A percentile compares a stretch with the other conserved stretches of the same genome.
Evolutionary conservation across 306 rosid genomes (phyloP).

Genomic region (Quercus ilex): DNA sequence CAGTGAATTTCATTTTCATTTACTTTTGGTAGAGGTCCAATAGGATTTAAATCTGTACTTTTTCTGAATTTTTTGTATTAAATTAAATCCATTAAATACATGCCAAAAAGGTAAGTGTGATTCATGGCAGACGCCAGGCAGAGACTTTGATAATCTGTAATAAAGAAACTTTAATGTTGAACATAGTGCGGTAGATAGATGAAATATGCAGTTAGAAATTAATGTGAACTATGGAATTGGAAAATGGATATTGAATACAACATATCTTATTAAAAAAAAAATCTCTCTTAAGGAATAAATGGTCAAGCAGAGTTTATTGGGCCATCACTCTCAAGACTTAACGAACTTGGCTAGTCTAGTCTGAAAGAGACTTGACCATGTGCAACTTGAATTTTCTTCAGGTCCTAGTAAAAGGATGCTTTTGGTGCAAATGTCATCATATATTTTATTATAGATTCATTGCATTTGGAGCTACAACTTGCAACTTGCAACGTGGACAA

Average conservation of each 20-base stretch:
- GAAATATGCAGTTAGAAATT: slow-evolving; percentile 8
- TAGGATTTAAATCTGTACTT: too few relatives aligned
- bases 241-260: slow-evolving; percentile 21
- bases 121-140: not conserved
- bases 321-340: slow-evolving; percentile 14
- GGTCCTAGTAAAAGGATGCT: slow-evolving; percentile 2
- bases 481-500: too few relatives aligned
- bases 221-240: slow-evolving; percentile 20
- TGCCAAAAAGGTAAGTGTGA: too few relatives aligned
- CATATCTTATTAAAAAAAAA: too few relatives aligned
- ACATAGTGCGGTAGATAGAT: not conserved
- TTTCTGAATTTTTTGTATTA: too few relatives aligned
- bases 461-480: slow-evolving; percentile 23
- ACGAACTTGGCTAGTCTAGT: not conserved
- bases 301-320: slow-evolving; percentile 7
- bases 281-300: not conserved
- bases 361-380: slow-evolving; percentile 23
- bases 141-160: not conserved
- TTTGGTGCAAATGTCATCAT: slow-evolving; percentile 20
- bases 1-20: too few relatives aligned
- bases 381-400: slow-evolving; percentile 21
- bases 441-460: slow-evolving; percentile 15
- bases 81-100: too few relatives aligned
- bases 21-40: too few relatives aligned
- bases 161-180: slow-evolving; percentile 4